phyloP scores from a whole-genome alignment of 2,329 filamentous ascomycete species.

The Botrytis elliptica region DNA sequence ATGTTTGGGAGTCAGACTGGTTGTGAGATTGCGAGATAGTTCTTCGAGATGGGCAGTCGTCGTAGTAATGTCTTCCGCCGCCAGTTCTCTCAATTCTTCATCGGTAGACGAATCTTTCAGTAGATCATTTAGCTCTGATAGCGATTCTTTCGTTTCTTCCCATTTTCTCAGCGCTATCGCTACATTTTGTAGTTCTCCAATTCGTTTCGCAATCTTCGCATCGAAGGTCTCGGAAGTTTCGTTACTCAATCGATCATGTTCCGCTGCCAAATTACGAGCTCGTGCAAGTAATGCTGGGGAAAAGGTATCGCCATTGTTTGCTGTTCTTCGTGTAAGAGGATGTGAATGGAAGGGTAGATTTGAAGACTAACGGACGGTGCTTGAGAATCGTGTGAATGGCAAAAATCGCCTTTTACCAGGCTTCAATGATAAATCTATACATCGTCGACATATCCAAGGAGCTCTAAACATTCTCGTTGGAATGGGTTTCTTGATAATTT shows the following conservation, averaged over 20 bases:
- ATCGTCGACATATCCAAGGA: conserved; percentile 55
- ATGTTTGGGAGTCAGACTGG: conserved; percentile 79
- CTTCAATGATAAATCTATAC: conserved; percentile 41
- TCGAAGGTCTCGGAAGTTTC: conserved; percentile 56
- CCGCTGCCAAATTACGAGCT: conserved; percentile 55
- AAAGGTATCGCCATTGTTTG: conserved; percentile 37
- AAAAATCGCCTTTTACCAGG: conserved; percentile 29
- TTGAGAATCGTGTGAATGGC: conserved; percentile 43
- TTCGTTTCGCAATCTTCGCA: conserved; percentile 55
- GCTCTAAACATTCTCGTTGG: conserved; percentile 40
- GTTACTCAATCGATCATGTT: conserved; percentile 55
- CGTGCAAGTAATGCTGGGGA: conserved; percentile 58
- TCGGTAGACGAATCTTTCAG: conserved; percentile 48
- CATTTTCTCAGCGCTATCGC: conserved; percentile 58
- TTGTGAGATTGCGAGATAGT: conserved; percentile 68
- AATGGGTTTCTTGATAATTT: conserved; percentile 12
- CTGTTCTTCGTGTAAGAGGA: conserved; percentile 27
- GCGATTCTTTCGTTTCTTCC: conserved; percentile 53
- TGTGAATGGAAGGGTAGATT: conserved; percentile 16
- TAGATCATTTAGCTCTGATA: conserved; percentile 54
- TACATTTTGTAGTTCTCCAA: conserved; percentile 60
- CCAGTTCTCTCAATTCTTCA: conserved; percentile 71
- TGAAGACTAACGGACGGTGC: conserved; percentile 43
- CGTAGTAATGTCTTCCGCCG: conserved; percentile 75
- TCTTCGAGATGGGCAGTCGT: conserved; percentile 61